A percentile compares a stretch with the other conserved stretches of the same genome.
These are phyloP conservation scores for Mortierella claussenii DNA, from an alignment of 192 early-diverging fungal species.

Conservation along the genomic window DNA sequence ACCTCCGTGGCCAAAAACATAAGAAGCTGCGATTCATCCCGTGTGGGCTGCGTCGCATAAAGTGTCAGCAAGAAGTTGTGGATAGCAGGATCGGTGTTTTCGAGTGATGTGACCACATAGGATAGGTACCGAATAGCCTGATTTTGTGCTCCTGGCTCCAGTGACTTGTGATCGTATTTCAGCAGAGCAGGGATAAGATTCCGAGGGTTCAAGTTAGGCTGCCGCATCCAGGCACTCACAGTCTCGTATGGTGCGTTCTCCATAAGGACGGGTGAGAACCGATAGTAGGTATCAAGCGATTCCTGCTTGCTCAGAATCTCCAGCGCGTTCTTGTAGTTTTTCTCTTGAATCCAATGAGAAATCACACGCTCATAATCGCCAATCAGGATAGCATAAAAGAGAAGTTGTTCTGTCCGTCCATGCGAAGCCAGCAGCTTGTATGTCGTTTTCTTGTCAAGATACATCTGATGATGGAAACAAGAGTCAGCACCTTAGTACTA, in stretches of 20 bases:
- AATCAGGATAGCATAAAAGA: constrained; percentile 85
- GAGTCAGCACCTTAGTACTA: constrained; percentile 5
- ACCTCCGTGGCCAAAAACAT: constrained; percentile 81
- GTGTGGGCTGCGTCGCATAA: constrained; percentile 73
- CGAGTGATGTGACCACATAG: constrained; percentile 79
- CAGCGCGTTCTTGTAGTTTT: constrained; percentile 80
- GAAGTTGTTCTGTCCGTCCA: constrained; percentile 82
- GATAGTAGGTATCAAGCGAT: constrained; percentile 86
- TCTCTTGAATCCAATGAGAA: constrained; percentile 83
- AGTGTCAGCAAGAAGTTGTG: constrained; percentile 93
- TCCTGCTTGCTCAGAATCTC: constrained; percentile 84
- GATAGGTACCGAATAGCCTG: constrained; percentile 91
- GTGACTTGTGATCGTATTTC: constrained; percentile 73
- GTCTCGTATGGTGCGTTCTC: constrained; percentile 85
- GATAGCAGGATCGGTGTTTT: constrained; percentile 87
- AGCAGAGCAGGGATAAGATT: constrained; percentile 90
- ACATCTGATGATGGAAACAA: constrained; percentile 25
- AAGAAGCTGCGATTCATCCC: constrained; percentile 77
- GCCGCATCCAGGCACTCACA: constrained; percentile 88
- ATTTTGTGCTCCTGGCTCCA: constrained; percentile 63
- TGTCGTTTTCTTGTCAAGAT: constrained; percentile 74
- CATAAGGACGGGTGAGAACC: constrained; percentile 88
- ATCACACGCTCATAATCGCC: constrained; percentile 92
- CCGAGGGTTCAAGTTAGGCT: constrained; percentile 83
- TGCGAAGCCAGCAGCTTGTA: constrained; percentile 90